Percentiles rank a stretch among this genome's conserved stretches.
These are phyloP conservation scores for Chrysanthemum lavandulifolium DNA, from an alignment of 129 eudicot species.

Conservation along the genomic window DNA sequence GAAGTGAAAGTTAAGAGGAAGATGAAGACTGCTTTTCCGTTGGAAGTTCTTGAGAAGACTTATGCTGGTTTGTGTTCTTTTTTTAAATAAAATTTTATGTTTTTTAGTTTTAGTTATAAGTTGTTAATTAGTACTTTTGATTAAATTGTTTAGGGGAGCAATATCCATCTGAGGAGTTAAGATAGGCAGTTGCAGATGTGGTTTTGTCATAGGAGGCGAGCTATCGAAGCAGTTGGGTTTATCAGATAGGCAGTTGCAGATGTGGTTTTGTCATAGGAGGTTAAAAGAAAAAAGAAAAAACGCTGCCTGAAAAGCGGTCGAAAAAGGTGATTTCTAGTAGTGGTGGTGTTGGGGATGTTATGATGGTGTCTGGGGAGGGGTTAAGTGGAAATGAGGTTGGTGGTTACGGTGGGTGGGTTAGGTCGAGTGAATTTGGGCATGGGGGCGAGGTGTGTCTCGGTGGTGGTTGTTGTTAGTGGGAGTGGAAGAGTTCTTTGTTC, in stretches of 20 bases:
- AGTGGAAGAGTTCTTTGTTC: slow-evolving; percentile 38
- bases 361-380: slow-evolving; percentile 31
- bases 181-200: slow-evolving; percentile 98
- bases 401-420: slow-evolving; percentile 52
- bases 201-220: slow-evolving; percentile 92
- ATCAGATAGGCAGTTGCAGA: slow-evolving; percentile 88
- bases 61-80: slow-evolving; percentile 58
- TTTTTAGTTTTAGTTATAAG: background rate
- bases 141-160: slow-evolving; percentile 48
- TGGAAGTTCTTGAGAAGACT: slow-evolving; percentile 83
- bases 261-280: slow-evolving; percentile 99
- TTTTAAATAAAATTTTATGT: background rate
- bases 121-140: background rate
- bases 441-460: slow-evolving; percentile 41
- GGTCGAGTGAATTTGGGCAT: slow-evolving; percentile 50
- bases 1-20: slow-evolving; percentile 75
- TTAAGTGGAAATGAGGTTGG: slow-evolving; percentile 51
- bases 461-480: slow-evolving; percentile 5
- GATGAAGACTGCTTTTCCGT: slow-evolving; percentile 91
- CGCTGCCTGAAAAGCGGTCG: slow-evolving; percentile 42
- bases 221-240: slow-evolving; percentile 68
- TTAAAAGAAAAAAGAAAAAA: slow-evolving; percentile 74
- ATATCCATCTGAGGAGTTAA: slow-evolving; percentile 72
- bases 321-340: slow-evolving; percentile 44
- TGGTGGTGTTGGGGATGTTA: slow-evolving; percentile 38